These are phyloP conservation scores for Anisodus tanguticus DNA, from an alignment of 257 asterid species.

Conservation along the genomic window DNA sequence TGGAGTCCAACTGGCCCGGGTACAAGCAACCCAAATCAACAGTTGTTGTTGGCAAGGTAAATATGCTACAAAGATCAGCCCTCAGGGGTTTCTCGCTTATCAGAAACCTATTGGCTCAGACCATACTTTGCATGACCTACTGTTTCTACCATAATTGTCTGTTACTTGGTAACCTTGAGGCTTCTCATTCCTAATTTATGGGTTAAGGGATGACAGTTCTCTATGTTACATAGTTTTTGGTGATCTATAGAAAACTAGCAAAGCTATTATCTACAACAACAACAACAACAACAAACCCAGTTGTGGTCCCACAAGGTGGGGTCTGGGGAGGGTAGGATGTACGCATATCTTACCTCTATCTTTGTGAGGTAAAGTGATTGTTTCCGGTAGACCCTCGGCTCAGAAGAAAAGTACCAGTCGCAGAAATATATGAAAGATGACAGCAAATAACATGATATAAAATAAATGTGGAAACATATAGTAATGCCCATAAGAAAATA, in stretches of 20 bases:
- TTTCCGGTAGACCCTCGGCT: too few relatives aligned
- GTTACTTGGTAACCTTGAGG: neutral
- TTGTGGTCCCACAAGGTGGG: too few relatives aligned
- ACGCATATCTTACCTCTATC: too few relatives aligned
- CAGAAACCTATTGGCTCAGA: neutral
- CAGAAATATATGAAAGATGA: too few relatives aligned
- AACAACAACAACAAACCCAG: too few relatives aligned
- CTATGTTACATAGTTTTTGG: neutral
- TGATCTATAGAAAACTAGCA: neutral
- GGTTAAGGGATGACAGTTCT: neutral
- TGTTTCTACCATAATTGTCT: conserved; percentile 11
- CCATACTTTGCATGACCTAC: neutral
- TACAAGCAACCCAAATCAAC: conserved; percentile 81
- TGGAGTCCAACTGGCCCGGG: conserved; percentile 99
- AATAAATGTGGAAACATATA: too few relatives aligned
- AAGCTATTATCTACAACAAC: neutral
- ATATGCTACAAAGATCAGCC: neutral
- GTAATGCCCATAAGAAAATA: too few relatives aligned
- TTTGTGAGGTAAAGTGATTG: too few relatives aligned
- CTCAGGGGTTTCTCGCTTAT: neutral
- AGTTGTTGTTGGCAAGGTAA: conserved; percentile 87
- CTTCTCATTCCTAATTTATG: conserved; percentile 10
- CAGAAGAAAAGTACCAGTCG: too few relatives aligned
- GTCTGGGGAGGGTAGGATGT: too few relatives aligned
- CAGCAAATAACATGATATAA: too few relatives aligned